Evolutionary conservation across 116 monocot species (phyloP), one percentile per base, ranked within the genome.

Genomic region (Iris pallida): DNA sequence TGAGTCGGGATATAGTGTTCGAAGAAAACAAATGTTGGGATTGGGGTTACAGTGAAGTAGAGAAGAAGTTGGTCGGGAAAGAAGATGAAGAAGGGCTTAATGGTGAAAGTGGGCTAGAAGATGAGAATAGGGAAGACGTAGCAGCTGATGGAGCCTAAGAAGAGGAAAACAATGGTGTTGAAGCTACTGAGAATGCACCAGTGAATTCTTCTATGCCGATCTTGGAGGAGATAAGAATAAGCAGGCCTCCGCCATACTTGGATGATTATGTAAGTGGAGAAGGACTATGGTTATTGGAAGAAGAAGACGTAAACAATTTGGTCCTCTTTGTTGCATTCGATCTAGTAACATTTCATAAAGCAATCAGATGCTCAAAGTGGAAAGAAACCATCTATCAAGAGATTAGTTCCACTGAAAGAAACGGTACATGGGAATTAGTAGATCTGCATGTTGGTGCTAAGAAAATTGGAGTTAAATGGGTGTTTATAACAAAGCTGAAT

Each of bases 1-100:
- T 15, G 14, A 57, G 57, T 57, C 14, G 57, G n/a, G 57, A 57
- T 57, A 17, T 57, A 6, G 7, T 57, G 7, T 57, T 57, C 8
- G 57, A 57, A 57, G 57, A 57, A 57, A 57, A 57, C 17, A 57
- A 57, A 57, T 57, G 57, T 57, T 57, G 57, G 57, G 57, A 57
- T 15, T 15, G n/a, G 57, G 57, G 57, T 11, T 12, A n/a, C 8
- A 57, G 57, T 18, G 57, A 57, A 57, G 57, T 15, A 1, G 1
- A 57, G 6, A n/a, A 57, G 57, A 57, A 57, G 57, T 57, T 57
- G 17, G 57, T 57, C 17, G 8, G 57, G 57, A 0, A 57, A 57
- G 17, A 57, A 15, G 0, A 57, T 57, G 57, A 57, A 57, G 57
- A 57, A 57, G 57, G 57, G 57, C 17, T 57, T 57, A 57, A 57